Base-by-base conservation (phyloP, 192 early-diverging fungal genomes). In the Haplosporangium gracile region DNA sequence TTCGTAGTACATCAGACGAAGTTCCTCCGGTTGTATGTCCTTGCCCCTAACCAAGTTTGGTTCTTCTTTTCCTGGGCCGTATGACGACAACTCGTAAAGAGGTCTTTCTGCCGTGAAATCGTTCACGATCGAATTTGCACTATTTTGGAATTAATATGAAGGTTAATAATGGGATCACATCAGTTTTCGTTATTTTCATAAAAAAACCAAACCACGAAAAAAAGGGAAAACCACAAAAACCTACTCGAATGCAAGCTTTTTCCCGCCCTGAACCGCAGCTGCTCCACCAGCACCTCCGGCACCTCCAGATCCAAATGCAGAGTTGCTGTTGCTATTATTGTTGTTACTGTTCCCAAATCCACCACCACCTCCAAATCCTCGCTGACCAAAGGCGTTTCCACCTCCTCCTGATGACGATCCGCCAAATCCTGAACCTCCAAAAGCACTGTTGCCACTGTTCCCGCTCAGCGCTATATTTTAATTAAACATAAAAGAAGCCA, bases 1-100 rank as follows among this genome's bases (percentile, higher is more conserved):
- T 43, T 80, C 43, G 49, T 89, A 90, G 68, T 89, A 94, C 42
- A 90, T 88, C 11, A 93, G 63, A 13, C 93, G 88, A 74, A 91
- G 88, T 69, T 95, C 94, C 81, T 95, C 94, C 20, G 90, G 91
- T 68, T 91, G 92, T 74, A 91, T 77, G 74, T 95, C 94, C 18
- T 91, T 93, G 20, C 92, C 93, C 0, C 77, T 78, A 40, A 95
- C 77, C 43, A 94, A 39, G 70, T 90, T 94, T 36, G 93, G 92
- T 77, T 92, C 92, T 32, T 89, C 89, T 42, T 89, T 90, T 4
- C 89, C 87, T 36, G 94, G 93, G 11, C 83, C 94, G 89, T 90
- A 95, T 24, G 87, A 85, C 68, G 90, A 92, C 5, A 94, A 76
- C 49, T 87, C 74, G 88, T 93, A 93, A 9, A 88, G 5, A 10